Base-by-base conservation (phyloP, 495 filamentous ascomycete genomes). In the Aspergillus bridgeri region DNA sequence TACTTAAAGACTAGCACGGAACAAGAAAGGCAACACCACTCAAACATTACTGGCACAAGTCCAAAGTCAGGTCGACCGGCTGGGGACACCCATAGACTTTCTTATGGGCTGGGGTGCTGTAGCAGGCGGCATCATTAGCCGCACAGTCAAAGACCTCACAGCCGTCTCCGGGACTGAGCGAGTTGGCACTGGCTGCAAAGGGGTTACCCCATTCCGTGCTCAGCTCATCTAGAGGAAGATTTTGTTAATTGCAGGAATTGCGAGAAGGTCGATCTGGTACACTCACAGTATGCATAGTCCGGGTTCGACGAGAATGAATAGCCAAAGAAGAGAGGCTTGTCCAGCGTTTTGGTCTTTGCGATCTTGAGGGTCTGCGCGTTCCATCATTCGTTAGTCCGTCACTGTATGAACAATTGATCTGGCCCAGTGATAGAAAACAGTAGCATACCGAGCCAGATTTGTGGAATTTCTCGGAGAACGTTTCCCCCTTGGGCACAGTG, bases 251-350 rank as follows among this genome's bases (percentile, higher is more conserved):
- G 43, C 51, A 49, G 15, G 54, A 4, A 49, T 29, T 57, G 38
- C 45, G 53, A 22, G 47, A 5, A 56, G 43, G 51, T 57, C 55
- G 18, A 65, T 58, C 53, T 3, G 29, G 5, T 59, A 42, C 22
- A 67, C 67, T 65, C 42, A 69, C 65, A 69, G 59, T 67, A 69
- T 1, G 60, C 65, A 45, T 69, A 69, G 62, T 69, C 58, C 4
- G 67, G 67, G 52, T 60, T 65, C 13, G 62, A 64, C 3, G 59
- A 61, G 58, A 69, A 65, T 17, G 67, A 69, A 54, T 69, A 69
- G 51, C 64, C 65, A 60, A 69, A 69, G 58, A 69, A 69, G 53
- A 67, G 62, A 58, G 65, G 67, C 6, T 18, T 56, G 42, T 42
- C 20, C 19, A 69, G 56, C 23, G 67, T 69, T 54, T 69, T 69